A percentile compares a stretch with the other conserved stretches of the same genome.
These are phyloP conservation scores for Mycena vulgaris DNA, from an alignment of 768 basidiomycete species.

Conservation along the genomic window DNA sequence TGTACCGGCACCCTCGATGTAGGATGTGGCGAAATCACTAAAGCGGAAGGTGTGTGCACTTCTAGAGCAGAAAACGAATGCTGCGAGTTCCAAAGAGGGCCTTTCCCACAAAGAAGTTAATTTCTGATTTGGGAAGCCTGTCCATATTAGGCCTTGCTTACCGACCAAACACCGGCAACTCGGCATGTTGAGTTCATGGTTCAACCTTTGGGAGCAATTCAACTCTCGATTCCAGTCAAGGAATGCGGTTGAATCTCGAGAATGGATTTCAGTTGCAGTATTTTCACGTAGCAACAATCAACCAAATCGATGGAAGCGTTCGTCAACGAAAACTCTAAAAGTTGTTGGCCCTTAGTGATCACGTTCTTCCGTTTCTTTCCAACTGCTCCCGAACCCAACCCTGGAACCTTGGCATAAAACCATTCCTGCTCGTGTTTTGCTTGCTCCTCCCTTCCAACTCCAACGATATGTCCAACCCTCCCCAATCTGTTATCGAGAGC, in stretches of 20 bases:
- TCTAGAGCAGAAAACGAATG: not conserved
- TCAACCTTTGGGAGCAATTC: not conserved
- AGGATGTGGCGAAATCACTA: not conserved
- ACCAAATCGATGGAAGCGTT: too few species aligned
- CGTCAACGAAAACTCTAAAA: not conserved
- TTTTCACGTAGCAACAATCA: not conserved
- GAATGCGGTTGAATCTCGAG: too few species aligned
- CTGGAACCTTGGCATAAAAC: not conserved
- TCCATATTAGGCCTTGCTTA: not conserved
- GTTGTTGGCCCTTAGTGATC: not conserved
- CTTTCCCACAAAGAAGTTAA: not conserved
- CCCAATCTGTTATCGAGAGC: not conserved
- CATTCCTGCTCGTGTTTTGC: not conserved
- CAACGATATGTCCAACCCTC: not conserved
- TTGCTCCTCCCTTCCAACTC: not conserved
- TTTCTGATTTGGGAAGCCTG: not conserved
- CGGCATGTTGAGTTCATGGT: conserved; percentile 21
- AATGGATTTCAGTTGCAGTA: too few species aligned
- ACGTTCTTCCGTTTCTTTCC: not conserved
- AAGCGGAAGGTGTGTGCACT: not conserved
- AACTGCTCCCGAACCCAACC: not conserved
- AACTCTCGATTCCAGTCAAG: too few species aligned
- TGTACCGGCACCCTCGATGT: not conserved
- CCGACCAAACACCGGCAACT: conserved; percentile 2
- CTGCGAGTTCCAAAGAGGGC: not conserved